These are phyloP conservation scores for Puccinia horiana DNA, from an alignment of 1,284 basidiomycete genomes.

Conservation along the genomic window DNA sequence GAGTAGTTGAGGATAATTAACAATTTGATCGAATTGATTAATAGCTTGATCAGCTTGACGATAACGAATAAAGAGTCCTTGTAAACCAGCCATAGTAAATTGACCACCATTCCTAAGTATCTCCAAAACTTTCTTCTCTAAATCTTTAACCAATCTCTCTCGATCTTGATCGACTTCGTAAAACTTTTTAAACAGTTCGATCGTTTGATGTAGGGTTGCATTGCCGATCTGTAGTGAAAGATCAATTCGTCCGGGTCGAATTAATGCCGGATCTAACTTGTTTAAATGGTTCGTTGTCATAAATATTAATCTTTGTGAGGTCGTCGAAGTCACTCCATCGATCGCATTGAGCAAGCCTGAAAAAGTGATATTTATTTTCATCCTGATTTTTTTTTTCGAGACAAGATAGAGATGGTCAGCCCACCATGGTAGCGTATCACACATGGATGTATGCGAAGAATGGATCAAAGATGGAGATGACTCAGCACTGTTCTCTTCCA, in stretches of 20 bases:
- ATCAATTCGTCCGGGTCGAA: conserved; percentile 92
- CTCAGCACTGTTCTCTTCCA: conserved; percentile 74
- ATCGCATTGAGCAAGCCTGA: conserved; percentile 96
- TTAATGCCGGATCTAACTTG: conserved; percentile 81
- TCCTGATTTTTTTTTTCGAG: conserved; percentile 48
- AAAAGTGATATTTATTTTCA: conserved; percentile 76
- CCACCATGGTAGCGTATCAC: background rate
- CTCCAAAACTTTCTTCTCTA: conserved; percentile 65
- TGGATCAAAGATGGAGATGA: conserved; percentile 58
- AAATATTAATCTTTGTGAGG: conserved; percentile 90
- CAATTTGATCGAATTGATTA: conserved; percentile 39
- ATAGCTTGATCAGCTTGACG: conserved; percentile 52
- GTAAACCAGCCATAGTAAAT: conserved; percentile 89
- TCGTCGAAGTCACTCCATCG: conserved; percentile 94
- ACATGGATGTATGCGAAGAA: background rate
- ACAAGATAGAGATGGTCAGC: conserved; percentile 7
- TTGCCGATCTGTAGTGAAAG: conserved; percentile 82
- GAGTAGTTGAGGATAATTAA: conserved; percentile 30
- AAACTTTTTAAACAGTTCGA: conserved; percentile 78
- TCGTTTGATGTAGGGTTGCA: conserved; percentile 78
- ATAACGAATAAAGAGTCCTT: conserved; percentile 85
- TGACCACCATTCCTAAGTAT: conserved; percentile 63
- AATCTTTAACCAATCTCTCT: conserved; percentile 63
- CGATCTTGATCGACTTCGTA: conserved; percentile 63
- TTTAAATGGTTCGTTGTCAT: conserved; percentile 98